phyloP scores from a whole-genome alignment of 352 stramenopile species.

The Elongisporangium anandrum region DNA sequence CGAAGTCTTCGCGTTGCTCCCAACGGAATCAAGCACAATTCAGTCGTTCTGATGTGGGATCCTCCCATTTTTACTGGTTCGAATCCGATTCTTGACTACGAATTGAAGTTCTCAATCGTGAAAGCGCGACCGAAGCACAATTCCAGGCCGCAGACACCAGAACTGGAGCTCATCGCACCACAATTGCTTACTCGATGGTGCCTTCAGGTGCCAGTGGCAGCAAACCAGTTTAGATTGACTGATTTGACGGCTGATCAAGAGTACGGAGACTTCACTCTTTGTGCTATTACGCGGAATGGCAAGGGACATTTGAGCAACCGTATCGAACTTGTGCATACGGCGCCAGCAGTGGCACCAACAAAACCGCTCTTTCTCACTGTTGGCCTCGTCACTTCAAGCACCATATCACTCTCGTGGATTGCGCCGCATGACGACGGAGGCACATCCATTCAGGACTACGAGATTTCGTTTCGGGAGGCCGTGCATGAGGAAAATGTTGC shows the following conservation, averaged over 20 bases:
- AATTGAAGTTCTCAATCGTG: conserved; percentile 35
- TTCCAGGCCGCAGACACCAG: not conserved
- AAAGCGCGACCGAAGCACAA: conserved; percentile 8
- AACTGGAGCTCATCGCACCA: conserved; percentile 17
- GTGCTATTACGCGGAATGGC: conserved; percentile 50
- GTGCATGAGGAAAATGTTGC: conserved; percentile 43
- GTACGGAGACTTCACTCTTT: conserved; percentile 42
- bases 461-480: conserved; percentile 58
- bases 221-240: conserved; percentile 36
- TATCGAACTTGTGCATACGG: conserved; percentile 27
- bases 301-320: conserved; percentile 46
- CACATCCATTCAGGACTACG: conserved; percentile 54
- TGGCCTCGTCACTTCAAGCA: conserved; percentile 50
- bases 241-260: conserved; percentile 34
- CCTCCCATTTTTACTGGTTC: conserved; percentile 70
- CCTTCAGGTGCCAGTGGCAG: conserved; percentile 35
- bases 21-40: conserved; percentile 31
- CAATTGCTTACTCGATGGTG: conserved; percentile 51
- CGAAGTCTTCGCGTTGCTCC: conserved; percentile 40
- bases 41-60: conserved; percentile 50
- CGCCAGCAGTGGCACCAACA: conserved; percentile 26
- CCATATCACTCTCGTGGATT: conserved; percentile 62
- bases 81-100: conserved; percentile 59
- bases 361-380: conserved; percentile 40
- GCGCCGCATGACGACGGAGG: conserved; percentile 57